Percentiles rank a stretch among this genome's conserved stretches.
Evolutionary conservation across 805 yeast genomes (phyloP).

Genomic region (Sugiyamaella valdiviana): DNA sequence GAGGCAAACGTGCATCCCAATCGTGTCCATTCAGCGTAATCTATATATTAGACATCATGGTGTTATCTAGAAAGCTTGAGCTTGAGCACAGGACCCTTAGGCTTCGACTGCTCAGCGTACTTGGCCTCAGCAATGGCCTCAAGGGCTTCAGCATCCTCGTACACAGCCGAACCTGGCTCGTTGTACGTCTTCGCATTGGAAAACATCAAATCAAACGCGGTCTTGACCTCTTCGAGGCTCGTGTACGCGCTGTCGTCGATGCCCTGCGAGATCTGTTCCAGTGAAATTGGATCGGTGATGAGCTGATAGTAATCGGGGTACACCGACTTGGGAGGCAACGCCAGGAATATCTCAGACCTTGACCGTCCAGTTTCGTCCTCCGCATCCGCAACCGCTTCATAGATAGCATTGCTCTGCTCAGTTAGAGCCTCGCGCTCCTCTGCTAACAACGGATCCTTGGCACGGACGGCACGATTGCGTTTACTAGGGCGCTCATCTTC

Average conservation of each 20-base stretch:
- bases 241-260: conserved; percentile 35
- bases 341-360: conserved; percentile 42
- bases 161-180: conserved; percentile 61
- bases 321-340: conserved; percentile 61
- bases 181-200: conserved; percentile 64
- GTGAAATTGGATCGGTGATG: conserved; percentile 54
- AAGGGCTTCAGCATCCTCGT: conserved; percentile 44
- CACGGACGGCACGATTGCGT: neutral
- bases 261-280: conserved; percentile 46
- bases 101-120: neutral
- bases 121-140: conserved; percentile 4
- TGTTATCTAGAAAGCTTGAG: neutral
- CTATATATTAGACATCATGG: no score
- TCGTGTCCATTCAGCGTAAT: no score
- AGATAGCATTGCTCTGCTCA: conserved; percentile 7
- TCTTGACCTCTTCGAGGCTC: conserved; percentile 42
- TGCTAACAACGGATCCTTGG: conserved; percentile 16
- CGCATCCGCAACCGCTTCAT: conserved; percentile 11
- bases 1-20: no score
- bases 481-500: neutral
- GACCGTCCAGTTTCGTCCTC: conserved; percentile 43
- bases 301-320: conserved; percentile 82
- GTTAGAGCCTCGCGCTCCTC: conserved; percentile 14
- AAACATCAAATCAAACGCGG: conserved; percentile 51
- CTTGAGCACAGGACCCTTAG: neutral